Conservation (phyloP, 768 basidiomycete genomes). For the Russula compacta region DNA sequence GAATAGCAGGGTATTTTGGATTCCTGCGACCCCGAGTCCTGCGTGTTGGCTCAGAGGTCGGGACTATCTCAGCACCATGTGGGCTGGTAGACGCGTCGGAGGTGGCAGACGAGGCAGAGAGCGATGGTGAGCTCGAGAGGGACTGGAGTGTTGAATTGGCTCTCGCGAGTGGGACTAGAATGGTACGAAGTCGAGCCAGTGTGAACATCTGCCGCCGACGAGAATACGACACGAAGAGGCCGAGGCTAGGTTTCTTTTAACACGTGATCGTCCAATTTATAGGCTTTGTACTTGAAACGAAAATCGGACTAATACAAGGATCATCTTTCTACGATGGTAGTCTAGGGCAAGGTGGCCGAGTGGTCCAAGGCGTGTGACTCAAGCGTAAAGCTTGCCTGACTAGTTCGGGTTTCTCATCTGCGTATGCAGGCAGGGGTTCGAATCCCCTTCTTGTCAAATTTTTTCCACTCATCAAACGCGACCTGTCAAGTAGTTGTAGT, state of each 20-base stretch:
- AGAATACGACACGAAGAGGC: too few species aligned
- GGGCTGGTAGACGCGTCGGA: background rate
- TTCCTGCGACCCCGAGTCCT: constrained; percentile 11
- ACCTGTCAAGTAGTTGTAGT: too few species aligned
- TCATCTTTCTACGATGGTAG: too few species aligned
- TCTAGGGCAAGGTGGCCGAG: constrained; percentile 23
- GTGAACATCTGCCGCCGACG: constrained; percentile 7
- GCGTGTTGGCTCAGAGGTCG: background rate
- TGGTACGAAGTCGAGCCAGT: constrained; percentile 7
- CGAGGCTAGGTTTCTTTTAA: too few species aligned
- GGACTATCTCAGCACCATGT: background rate
- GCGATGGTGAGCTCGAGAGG: background rate
- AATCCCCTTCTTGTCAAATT: constrained; percentile 26
- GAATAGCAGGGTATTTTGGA: constrained; percentile 24
- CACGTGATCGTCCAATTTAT: too few species aligned
- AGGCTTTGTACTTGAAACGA: too few species aligned
- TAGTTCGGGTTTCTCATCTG: constrained; percentile 23
- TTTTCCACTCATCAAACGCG: background rate
- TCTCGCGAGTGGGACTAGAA: constrained; percentile 7
- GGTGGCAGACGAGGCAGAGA: background rate
- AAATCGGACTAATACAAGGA: too few species aligned
- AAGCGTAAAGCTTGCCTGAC: constrained; percentile 24
- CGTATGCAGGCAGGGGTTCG: constrained; percentile 25
- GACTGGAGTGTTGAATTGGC: constrained; percentile 13
- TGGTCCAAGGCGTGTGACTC: constrained; percentile 28